Evolutionary conservation across 495 filamentous ascomycete species (phyloP).

Genomic region (Penicillium herquei): DNA sequence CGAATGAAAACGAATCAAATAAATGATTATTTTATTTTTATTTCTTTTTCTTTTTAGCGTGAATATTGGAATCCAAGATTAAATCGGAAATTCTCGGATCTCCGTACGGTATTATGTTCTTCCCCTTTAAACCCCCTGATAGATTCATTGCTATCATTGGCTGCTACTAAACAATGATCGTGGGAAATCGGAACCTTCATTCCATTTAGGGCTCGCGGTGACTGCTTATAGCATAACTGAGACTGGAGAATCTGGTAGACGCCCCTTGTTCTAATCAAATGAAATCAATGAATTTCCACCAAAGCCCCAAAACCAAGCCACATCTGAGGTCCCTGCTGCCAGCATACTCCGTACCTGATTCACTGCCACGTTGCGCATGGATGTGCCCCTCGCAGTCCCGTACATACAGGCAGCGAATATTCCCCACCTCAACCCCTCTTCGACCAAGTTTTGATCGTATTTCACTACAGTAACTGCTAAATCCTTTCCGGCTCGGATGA

Average conservation of each 20-base stretch:
- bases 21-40: too few species aligned
- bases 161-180: neutral
- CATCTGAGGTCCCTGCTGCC: too few species aligned
- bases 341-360: too few species aligned
- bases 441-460: neutral
- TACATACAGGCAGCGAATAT: neutral
- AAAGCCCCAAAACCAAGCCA: too few species aligned
- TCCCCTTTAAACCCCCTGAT: neutral
- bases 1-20: too few species aligned
- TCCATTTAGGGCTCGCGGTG: neutral
- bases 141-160: too few species aligned
- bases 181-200: neutral
- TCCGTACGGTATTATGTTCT: neutral
- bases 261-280: constrained; percentile 1
- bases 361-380: too few species aligned
- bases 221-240: neutral
- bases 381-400: neutral
- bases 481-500: neutral
- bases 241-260: neutral
- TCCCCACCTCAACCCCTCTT: neutral
- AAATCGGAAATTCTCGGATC: neutral
- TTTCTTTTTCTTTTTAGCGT: neutral
- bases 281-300: neutral
- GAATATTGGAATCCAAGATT: too few species aligned
- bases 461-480: neutral